Base-by-base conservation (phyloP, 2,329 filamentous ascomycete species). In the Ophiostoma sp. region DNA sequence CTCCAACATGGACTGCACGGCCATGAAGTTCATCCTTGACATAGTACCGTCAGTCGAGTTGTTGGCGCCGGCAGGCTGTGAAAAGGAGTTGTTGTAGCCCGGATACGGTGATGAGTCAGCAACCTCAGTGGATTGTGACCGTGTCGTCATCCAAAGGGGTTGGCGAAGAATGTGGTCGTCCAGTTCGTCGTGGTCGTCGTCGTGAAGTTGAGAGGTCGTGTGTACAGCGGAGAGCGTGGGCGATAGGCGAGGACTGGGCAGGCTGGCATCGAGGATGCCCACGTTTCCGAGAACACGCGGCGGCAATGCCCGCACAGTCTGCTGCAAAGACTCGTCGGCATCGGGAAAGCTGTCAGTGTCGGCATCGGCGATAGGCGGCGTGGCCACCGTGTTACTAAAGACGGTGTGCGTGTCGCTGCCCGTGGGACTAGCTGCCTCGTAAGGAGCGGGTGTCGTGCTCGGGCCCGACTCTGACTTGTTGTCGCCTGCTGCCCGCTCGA, bases 181-280 rank as follows among this genome's bases (percentile, higher is more conserved):
- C 2, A 82, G 83, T 7, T 85, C 82, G 9, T 84, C 84, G 2
- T 83, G 82, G 12, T 83, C 82, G 1, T 87, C 86, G 59, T 86
- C 83, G 19, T 82, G 81, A 33, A 80, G 80, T 33, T 78, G 78
- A 0, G 80, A 79, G 28, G 84, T 84, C 8, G 86, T 80, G 77
- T 89, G 86, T 33, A 86, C 85, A 59, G 95, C 92, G 78, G 93
- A 93, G 74, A 97, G 89, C 6, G 95, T 97, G 3, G 96, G 96
- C 33, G 96, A 99, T 73, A 99, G 84, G 79, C 96, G 95, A 45
- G 96, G 96, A 81, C 96, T 99, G 70, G 96, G 96, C 75, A 99
- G 86, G 82, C 94, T 98, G 76, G 93, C 94, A 84, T 98, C 95
- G 80, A 96, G 93, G 52, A 91, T 90, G 73, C 90, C 89, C 72